Base-by-base conservation (phyloP, 1,284 basidiomycete genomes). In the Trametes pubescens region DNA sequence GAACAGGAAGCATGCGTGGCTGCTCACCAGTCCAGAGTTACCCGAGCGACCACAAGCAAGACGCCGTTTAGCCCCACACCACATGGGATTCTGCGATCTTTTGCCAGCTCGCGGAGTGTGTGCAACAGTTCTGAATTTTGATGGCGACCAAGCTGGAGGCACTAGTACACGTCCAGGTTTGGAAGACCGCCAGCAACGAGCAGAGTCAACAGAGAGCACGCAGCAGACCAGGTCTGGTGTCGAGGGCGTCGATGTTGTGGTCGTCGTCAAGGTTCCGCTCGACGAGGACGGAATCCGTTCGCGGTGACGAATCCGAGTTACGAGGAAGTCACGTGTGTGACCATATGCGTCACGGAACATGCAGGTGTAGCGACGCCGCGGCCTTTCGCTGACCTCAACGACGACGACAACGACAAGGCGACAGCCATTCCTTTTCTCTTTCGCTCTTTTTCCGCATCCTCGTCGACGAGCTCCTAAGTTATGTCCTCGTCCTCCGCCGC, bases 331-430 rank as follows among this genome's bases (percentile, higher is more conserved):
- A 61, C 60, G 22, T 7, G 40, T 7, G 18, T 43, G 40, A 18
- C 40, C 11, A 10, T 38, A 38, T 38, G 18, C 40, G 40, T 43
- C 40, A 43, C 40, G 40, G 2, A 16, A 43, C 40, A 43, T 18
- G 52, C 44, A 44, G 29, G 37, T 22, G 16, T 46, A 26, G 53
- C 35, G 38, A 26, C 22, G 48, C 44, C 35, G 34, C 51, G 59
- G 51, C 44, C 49, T 59, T 51, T 24, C 38, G 8, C 38, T 37
- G 44, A n/a, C 32, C 35, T 29, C 35, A 21, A 51, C 59, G 51
- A 55, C 59, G 29, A 61, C 60, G 47, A 61, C 60, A 14, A 24
- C 65, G 64, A 60, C 67, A 60, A 62, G 37, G 57, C 60, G 32
- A 37, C 52, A 47, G 44, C 60, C 51, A 24, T 21, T 65, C 57